A percentile compares a stretch with the other conserved stretches of the same genome.
These are phyloP conservation scores for Eucalyptus tenuipes DNA, from an alignment of 345 rosid species.

Conservation along the genomic window DNA sequence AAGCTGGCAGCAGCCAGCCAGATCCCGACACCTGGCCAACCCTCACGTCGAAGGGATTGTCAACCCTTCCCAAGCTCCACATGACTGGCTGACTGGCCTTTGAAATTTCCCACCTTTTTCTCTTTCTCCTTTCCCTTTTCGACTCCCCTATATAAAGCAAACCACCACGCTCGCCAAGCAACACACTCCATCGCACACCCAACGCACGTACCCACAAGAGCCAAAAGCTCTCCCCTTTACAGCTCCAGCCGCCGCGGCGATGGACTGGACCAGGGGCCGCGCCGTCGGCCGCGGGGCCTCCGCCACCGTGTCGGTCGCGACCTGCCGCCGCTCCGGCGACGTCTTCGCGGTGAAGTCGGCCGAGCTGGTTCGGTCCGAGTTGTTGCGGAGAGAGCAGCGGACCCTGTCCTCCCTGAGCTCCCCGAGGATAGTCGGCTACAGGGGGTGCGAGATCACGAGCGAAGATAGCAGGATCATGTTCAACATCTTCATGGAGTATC, in stretches of 20 bases:
- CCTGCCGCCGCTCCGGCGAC: slow-evolving; percentile 14
- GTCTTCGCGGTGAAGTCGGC: slow-evolving; percentile 55
- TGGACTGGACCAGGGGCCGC: slow-evolving; percentile 68
- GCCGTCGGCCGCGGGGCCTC: slow-evolving; percentile 63
- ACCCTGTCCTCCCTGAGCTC: slow-evolving; percentile 38
- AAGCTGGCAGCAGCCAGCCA: not conserved
- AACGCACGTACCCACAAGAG: not conserved
- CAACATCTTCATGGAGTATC: slow-evolving; percentile 64
- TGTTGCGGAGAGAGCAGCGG: slow-evolving; percentile 41
- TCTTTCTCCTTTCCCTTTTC: not conserved
- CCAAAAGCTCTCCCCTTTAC: not conserved
- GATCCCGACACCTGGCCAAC: not conserved
- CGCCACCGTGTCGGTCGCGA: slow-evolving; percentile 59
- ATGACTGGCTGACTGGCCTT: not conserved
- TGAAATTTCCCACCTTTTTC: not conserved
- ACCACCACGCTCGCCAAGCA: not conserved
- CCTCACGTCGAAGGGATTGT: not conserved
- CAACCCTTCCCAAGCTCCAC: not conserved
- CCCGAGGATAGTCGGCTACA: slow-evolving; percentile 41
- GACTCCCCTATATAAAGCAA: not conserved
- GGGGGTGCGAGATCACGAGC: slow-evolving; percentile 33
- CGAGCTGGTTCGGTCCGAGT: slow-evolving; percentile 27
- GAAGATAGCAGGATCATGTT: slow-evolving; percentile 20
- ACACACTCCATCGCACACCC: not conserved
- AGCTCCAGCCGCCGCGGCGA: not conserved